These are phyloP conservation scores for Kalmusia sp. DNA, from an alignment of 2,329 filamentous ascomycete species.

Conservation along the genomic window DNA sequence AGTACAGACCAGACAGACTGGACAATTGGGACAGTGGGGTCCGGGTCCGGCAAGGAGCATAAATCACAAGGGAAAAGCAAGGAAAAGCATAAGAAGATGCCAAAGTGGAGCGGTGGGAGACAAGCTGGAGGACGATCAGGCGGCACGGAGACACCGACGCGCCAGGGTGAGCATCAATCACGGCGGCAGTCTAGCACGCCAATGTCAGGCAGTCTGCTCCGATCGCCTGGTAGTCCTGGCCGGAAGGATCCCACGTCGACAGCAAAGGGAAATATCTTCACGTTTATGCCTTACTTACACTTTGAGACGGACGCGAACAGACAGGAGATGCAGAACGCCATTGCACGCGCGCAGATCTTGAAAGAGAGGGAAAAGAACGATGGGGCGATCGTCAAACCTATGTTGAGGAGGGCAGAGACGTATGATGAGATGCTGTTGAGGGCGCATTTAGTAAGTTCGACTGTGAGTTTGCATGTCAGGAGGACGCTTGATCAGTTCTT, in stretches of 20 bases:
- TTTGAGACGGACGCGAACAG: conserved; percentile 66
- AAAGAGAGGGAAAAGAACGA: conserved; percentile 29
- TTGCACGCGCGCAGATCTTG: conserved; percentile 44
- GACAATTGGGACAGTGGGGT: conserved; percentile 37
- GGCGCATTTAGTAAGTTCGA: conserved; percentile 56
- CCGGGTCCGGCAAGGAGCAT: conserved; percentile 29
- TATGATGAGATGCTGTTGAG: conserved; percentile 57
- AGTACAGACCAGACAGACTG: conserved; percentile 34
- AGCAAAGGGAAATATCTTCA: conserved; percentile 46
- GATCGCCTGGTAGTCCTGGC: conserved; percentile 46
- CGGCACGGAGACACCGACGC: conserved; percentile 39
- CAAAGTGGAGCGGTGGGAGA: conserved; percentile 35
- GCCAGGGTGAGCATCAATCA: conserved; percentile 28
- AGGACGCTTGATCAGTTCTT: conserved; percentile 71
- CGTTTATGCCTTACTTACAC: conserved; percentile 71
- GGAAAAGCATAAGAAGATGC: conserved; percentile 39
- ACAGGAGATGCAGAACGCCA: conserved; percentile 64
- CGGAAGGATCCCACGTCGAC: conserved; percentile 39
- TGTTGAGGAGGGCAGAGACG: conserved; percentile 31
- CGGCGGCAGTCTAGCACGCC: conserved; percentile 30
- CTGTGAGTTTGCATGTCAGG: conserved; percentile 62
- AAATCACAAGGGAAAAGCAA: conserved; percentile 34
- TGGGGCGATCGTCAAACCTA: conserved; percentile 21
- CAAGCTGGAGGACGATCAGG: conserved; percentile 30
- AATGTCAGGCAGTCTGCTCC: conserved; percentile 32